These are phyloP conservation scores for Cryptomeria japonica DNA, from an alignment of 75 land plant species.

Conservation along the genomic window DNA sequence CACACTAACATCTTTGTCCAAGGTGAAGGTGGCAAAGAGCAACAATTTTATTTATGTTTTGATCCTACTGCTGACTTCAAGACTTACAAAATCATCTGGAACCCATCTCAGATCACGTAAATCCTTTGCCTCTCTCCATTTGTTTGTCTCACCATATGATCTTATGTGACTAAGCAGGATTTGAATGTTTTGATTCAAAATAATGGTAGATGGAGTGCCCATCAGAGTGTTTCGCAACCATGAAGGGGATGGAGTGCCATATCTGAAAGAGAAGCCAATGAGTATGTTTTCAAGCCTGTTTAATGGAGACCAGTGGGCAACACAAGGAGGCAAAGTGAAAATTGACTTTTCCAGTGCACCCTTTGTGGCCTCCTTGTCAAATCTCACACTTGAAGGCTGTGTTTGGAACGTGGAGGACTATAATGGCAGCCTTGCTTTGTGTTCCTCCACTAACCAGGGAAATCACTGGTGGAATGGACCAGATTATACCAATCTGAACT, in stretches of 20 bases:
- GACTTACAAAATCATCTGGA: conserved; percentile 24
- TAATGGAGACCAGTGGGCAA: conserved; percentile 42
- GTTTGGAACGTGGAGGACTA: not conserved
- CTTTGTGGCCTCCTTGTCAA: conserved; percentile 16
- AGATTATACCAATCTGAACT: not conserved
- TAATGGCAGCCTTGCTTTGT: not conserved
- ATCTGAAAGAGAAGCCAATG: conserved; percentile 20
- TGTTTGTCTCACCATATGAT: not conserved
- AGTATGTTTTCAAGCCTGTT: conserved; percentile 17
- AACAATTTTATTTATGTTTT: conserved; percentile 24
- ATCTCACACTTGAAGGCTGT: not conserved
- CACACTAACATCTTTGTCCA: conserved; percentile 23
- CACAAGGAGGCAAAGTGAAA: conserved; percentile 22
- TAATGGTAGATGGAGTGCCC: conserved; percentile 26
- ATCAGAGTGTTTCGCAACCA: conserved; percentile 23
- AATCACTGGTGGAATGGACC: conserved; percentile 3
- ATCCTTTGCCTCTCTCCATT: not conserved
- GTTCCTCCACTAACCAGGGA: not conserved
- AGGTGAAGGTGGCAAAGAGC: conserved; percentile 20
- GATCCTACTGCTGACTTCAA: conserved; percentile 26
- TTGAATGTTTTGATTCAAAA: not conserved
- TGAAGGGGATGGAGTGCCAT: conserved; percentile 4
- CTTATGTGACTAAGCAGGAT: too few species aligned
- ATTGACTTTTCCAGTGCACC: conserved; percentile 33
- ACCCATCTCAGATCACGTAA: conserved; percentile 13